These are phyloP conservation scores for Cryptosporidium bovis DNA, from an alignment of 169 alveolate genomes.

Conservation along the genomic window DNA sequence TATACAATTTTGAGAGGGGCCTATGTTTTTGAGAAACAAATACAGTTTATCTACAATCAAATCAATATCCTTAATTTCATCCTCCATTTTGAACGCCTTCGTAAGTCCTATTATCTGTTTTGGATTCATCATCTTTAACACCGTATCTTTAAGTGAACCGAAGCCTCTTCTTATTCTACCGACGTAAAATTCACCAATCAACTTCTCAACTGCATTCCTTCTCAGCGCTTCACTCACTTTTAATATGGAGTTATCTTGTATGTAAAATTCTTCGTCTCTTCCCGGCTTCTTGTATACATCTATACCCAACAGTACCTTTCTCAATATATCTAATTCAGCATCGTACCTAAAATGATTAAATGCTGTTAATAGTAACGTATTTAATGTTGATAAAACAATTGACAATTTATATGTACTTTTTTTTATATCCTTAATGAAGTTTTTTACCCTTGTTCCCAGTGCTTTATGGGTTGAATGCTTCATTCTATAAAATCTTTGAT, in stretches of 20 bases:
- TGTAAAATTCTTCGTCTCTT: constrained; percentile 9
- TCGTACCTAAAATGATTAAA: constrained; percentile 66
- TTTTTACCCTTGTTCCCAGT: constrained; percentile 34
- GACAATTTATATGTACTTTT: constrained; percentile 35
- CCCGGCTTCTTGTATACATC: constrained; percentile 9
- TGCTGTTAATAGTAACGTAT: constrained; percentile 37
- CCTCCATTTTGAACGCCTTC: constrained; percentile 36
- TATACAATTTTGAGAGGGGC: constrained; percentile 67
- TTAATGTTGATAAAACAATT: constrained; percentile 20
- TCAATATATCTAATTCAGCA: constrained; percentile 53
- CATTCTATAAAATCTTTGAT: constrained; percentile 74
- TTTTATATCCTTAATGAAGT: constrained; percentile 22
- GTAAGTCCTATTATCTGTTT: constrained; percentile 52
- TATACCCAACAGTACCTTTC: constrained; percentile 37
- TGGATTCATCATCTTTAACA: constrained; percentile 65
- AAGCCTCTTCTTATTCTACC: constrained; percentile 66
- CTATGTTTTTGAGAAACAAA: constrained; percentile 22
- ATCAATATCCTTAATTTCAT: constrained; percentile 37
- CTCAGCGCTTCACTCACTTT: constrained; percentile 56
- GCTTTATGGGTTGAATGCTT: constrained; percentile 65
- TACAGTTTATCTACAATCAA: constrained; percentile 17
- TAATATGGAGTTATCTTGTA: constrained; percentile 31
- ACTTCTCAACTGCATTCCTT: constrained; percentile 54
- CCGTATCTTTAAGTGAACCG: constrained; percentile 45
- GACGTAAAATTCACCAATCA: constrained; percentile 44